phyloP scores from a whole-genome alignment of 106 monocot species.

The Iris macrosiphon region DNA sequence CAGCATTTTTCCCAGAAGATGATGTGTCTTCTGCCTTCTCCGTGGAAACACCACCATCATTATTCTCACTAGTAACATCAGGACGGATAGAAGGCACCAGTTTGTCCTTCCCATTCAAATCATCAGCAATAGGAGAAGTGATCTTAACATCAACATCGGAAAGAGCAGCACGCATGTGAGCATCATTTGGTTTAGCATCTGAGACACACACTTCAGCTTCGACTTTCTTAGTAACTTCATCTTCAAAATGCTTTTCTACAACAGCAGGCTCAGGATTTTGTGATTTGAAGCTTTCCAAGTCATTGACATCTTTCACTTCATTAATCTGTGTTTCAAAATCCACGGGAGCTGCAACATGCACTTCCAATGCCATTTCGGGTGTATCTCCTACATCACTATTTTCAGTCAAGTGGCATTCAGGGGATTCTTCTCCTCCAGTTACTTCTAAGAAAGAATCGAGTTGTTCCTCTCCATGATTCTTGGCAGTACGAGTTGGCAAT shows the following conservation, averaged over 20 bases:
- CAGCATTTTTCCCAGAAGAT: neutral
- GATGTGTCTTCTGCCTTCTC: neutral
- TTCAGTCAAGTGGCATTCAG: neutral
- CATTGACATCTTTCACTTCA: neutral
- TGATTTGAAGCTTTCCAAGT: neutral
- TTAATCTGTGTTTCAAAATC: neutral
- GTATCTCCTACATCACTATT: neutral
- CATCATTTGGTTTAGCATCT: no score
- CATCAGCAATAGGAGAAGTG: neutral
- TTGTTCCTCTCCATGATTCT: constrained; percentile 9
- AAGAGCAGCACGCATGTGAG: neutral
- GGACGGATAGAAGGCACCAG: neutral
- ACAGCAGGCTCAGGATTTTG: neutral
- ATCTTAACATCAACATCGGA: neutral
- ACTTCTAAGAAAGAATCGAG: constrained; percentile 1
- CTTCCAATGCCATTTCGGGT: neutral
- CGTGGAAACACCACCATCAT: neutral
- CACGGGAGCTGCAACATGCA: constrained; percentile 6
- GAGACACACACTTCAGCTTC: neutral
- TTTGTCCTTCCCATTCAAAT: neutral
- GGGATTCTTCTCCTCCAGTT: constrained; percentile 21
- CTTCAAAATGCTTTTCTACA: constrained; percentile 6
- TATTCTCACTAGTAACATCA: neutral
- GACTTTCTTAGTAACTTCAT: neutral
- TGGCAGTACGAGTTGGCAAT: no score